Percentiles rank a stretch among this genome's conserved stretches.
Conservation (phyloP, 345 rosid species). For the Brassica nigra region DNA sequence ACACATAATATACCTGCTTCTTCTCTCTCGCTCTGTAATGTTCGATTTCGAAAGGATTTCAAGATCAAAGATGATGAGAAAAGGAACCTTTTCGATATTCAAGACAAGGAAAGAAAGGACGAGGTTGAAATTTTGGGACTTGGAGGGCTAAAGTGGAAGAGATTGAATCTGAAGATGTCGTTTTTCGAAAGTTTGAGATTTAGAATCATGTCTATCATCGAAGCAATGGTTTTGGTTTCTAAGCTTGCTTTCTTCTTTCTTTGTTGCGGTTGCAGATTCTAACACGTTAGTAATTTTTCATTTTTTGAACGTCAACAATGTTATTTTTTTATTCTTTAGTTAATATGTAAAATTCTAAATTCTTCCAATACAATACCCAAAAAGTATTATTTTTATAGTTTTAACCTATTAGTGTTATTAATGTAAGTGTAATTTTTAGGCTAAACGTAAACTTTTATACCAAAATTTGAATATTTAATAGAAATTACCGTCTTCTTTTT, state of each 20-base stretch:
- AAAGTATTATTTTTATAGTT: neutral
- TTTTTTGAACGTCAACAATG: neutral
- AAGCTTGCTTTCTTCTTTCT: constrained; percentile 37
- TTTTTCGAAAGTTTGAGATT: constrained; percentile 25
- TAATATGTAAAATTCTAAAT: constrained; percentile 2
- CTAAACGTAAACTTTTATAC: neutral
- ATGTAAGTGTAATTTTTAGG: neutral
- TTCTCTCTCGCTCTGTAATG: neutral
- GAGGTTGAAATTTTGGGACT: constrained; percentile 32
- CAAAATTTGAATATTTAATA: neutral
- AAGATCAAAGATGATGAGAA: constrained; percentile 3
- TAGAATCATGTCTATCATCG: constrained; percentile 32
- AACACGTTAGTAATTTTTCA: neutral
- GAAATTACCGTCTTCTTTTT: too few relatives aligned
- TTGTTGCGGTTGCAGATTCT: constrained; percentile 34
- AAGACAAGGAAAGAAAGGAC: constrained; percentile 38
- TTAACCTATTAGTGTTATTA: neutral
- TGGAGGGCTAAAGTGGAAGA: constrained; percentile 31
- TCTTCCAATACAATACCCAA: neutral
- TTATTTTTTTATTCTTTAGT: neutral
- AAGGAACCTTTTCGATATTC: constrained; percentile 9
- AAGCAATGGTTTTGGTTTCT: constrained; percentile 36
- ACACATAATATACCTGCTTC: constrained; percentile 12
- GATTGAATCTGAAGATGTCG: constrained; percentile 38
- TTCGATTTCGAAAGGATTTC: neutral